Evolutionary conservation across 352 stramenopile species (phyloP), one percentile per base, ranked within the genome.

Genomic region (Phytophthora fragariae): DNA sequence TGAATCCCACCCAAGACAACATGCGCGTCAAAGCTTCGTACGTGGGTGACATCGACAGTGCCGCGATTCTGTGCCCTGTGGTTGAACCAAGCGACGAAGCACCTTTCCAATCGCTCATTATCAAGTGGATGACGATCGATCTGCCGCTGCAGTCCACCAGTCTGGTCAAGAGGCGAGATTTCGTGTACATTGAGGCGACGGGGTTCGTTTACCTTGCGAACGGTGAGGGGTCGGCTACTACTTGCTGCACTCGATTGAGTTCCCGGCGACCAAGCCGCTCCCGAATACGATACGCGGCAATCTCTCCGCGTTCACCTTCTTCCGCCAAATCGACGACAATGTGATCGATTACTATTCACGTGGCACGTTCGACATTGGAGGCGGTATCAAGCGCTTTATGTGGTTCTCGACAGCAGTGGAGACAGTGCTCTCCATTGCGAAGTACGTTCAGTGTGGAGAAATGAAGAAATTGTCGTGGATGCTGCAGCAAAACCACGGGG

Each of bases 391-490:
- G 19, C 74, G 77, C 39, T 66, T 73, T 11, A 41, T 80, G 5
- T 62, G 62, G 3, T 60, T 75, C 11, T 70, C 61, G 27, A 74
- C 77, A 2, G 63, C 55, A 5, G 62, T 68, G 10, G 68, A 84
- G 12, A 54, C 57, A 1, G 57, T 90, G 37, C 44, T 86, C n/a
- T 76, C 80, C 1, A 49, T 64, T 2, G 73, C 62, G 2, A 68
- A 72, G 6, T 76, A 79, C 70, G 74, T 82, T 24, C 65, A 84
- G 37, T 90, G 79, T 57, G 77, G 73, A 2, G 76, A 85, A n/a
- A 82, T 86, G 79, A 83, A 84, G 57, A 90, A 89, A 59, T 68
- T 89, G 14, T 67, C 77, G 56, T 90, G 82, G 80, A 65, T 73
- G 58, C 17, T 77, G 8, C 63, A 76, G 31, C 57, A 64, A 6